Conservation (phyloP, 75 land plant species). For the Cupressus sempervirens region DNA sequence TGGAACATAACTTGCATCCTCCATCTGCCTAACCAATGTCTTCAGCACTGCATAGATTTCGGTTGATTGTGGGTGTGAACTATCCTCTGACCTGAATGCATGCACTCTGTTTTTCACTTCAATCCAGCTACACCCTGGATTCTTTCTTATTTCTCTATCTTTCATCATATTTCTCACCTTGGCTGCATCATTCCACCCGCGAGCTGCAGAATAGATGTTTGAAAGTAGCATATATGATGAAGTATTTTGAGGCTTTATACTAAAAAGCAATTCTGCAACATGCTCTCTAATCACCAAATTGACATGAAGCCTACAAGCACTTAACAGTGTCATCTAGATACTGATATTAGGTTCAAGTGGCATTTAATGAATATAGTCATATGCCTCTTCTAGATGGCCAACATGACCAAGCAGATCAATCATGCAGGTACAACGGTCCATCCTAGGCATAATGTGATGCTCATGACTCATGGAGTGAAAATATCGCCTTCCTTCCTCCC, state of each 20-base stretch:
- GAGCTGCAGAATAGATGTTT: constrained; percentile 60
- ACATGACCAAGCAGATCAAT: constrained; percentile 65
- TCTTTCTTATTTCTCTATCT: constrained; percentile 42
- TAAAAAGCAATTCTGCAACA: constrained; percentile 39
- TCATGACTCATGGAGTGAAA: constrained; percentile 19
- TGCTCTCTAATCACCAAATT: constrained; percentile 57
- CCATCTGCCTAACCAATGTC: constrained; percentile 46
- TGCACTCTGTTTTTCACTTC: constrained; percentile 44
- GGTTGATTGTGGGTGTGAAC: constrained; percentile 41
- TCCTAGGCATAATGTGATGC: constrained; percentile 39
- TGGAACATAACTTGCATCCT: constrained; percentile 32
- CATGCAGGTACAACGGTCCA: constrained; percentile 69
- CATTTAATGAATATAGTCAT: constrained; percentile 47
- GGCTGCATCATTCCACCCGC: constrained; percentile 55
- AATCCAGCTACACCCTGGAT: constrained; percentile 78
- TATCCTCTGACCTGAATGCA: no score
- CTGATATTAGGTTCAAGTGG: constrained; percentile 58
- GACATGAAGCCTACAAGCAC: constrained; percentile 53
- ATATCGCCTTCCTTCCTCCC: no score
- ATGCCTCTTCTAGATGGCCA: constrained; percentile 38
- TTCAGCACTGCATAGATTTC: constrained; percentile 47
- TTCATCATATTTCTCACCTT: constrained; percentile 51
- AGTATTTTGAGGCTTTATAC: constrained; percentile 49
- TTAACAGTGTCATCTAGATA: constrained; percentile 56
- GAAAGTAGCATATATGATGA: constrained; percentile 47